Base-by-base conservation (phyloP, 2,329 filamentous ascomycete species). In the Fusarium sp. region DNA sequence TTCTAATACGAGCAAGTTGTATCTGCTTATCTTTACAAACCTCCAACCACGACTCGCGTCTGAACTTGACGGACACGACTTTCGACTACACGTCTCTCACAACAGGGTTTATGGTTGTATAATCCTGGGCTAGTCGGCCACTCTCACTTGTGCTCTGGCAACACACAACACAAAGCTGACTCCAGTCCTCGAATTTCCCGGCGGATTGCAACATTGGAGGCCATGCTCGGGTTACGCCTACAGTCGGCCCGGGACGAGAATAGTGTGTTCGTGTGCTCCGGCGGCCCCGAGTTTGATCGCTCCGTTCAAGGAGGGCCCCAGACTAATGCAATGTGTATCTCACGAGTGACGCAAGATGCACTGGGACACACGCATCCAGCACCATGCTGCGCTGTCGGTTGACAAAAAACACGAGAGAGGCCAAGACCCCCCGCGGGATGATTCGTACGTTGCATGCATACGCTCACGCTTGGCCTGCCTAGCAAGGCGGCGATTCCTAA, bases 181-280 rank as follows among this genome's bases (percentile, higher is more conserved):
- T 50, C 47, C 36, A 25, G 59, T 36, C 29, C 59, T 62, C 61
- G 47, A 63, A 63, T 57, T 57, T 56, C 47, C 60, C 61, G 61
- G 61, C 47, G 52, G 35, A 57, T 56, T 56, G 61, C 27, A 63
- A 63, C 61, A 18, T 47, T 18, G 22, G 10, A 11, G 56, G 5
- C 6, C 20, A 58, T 25, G 58, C 27, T 61, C 25, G 10, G 58
- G 35, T 57, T 31, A 33, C 59, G 68, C 52, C 66, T 45, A 50
- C 11, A 74, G 68, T 74, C 71, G 71, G 71, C 47, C 71, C 71
- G 67, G 71, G 54, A 29, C 35, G 45, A 31, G 47, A 31, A 31
- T 35, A 57, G 60, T 64, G 38, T 59, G 42, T 57, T n/a, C 5
- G 47, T 52, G 29, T 40, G 45, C 66, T 68, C 71, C 70, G 70